Evolutionary conservation across 306 rosid species (phyloP), one percentile per base, ranked within the genome.

Genomic region (Quercus wislizeni): DNA sequence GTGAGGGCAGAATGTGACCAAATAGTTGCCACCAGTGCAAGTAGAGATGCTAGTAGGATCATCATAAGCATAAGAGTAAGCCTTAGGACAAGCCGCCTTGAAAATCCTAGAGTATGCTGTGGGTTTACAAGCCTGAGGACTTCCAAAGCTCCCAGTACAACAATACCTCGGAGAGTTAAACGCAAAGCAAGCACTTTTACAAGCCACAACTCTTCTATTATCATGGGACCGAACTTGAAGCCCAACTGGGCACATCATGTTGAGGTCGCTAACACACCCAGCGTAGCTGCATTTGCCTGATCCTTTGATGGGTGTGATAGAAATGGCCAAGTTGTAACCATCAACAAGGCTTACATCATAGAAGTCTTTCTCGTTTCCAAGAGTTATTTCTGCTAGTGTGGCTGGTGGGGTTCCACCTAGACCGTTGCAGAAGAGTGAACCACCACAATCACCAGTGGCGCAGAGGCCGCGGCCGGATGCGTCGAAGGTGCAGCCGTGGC

Each of bases 381-480:
- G 85, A 3, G 99, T 95, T 78, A 95, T 87, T 84, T 95, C 99
- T 0, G 98, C 99, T 0, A 95, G 90, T 0, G 99, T 95, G 1
- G 99, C 98, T 0, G 99, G 99, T 0, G 99, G 99, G 2, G 86
- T 23, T 0, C 99, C 99, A 0, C 99, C 99, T 27, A 87, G 57
- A 59, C 99, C 99, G 61, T 85, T 85, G 86, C 99, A 95, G 91
- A 81, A 92, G 63, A 95, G 92, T 28, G 92, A 75, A 0, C 97
- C 97, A 2, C 98, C 99, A 83, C 99, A 95, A 85, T 94, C 97
- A 0, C 99, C 99, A 0, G 99, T 92, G 79, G 97, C 95, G 77
- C 99, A 94, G 15, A 79, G 89, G 5, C 99, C 99, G 0, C 83
- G 88, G 0, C 98, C 97, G 14, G 92, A 56, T 23, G 95, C 72